Evolutionary conservation across 768 basidiomycete species (phyloP).

Genomic region (Boletus vermiculosoides): DNA sequence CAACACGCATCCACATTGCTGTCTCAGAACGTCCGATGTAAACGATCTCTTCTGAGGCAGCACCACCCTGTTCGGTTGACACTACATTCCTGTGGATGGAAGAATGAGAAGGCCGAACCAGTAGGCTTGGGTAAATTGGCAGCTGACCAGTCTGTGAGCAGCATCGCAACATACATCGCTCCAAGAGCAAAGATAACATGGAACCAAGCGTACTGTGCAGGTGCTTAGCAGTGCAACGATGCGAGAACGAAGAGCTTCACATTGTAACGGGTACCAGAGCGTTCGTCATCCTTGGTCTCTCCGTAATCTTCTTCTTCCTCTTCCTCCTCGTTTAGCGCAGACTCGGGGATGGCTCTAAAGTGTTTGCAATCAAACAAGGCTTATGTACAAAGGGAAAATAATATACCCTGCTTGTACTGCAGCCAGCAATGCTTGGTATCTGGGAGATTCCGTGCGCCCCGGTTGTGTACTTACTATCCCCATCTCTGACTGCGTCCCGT

Average conservation of each 20-base stretch:
- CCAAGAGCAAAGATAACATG: slow-evolving; percentile 96
- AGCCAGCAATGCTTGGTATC: slow-evolving; percentile 91
- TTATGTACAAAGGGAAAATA: slow-evolving; percentile 18
- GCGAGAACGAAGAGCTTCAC: slow-evolving; percentile 42
- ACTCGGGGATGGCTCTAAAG: slow-evolving; percentile 84
- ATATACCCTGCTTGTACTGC: slow-evolving; percentile 91
- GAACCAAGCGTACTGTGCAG: slow-evolving; percentile 91
- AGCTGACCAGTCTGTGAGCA: slow-evolving; percentile 93
- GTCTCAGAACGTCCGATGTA: slow-evolving; percentile 94
- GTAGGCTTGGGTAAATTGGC: neutral
- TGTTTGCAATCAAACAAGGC: neutral
- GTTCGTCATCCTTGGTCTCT: slow-evolving; percentile 88
- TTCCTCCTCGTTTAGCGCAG: slow-evolving; percentile 78
- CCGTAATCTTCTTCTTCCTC: slow-evolving; percentile 72
- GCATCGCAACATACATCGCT: slow-evolving; percentile 96
- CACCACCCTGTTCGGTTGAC: slow-evolving; percentile 48
- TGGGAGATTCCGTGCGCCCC: slow-evolving; percentile 75
- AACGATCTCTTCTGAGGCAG: slow-evolving; percentile 64
- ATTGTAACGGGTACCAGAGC: slow-evolving; percentile 91
- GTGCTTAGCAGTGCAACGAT: neutral
- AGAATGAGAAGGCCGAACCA: slow-evolving; percentile 2
- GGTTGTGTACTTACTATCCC: slow-evolving; percentile 83
- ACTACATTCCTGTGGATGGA: slow-evolving; percentile 63
- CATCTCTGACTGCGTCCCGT: slow-evolving; percentile 61
- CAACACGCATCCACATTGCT: slow-evolving; percentile 99